These are phyloP conservation scores for Microdochium nivale DNA, from an alignment of 2,329 filamentous ascomycete species.

Conservation along the genomic window DNA sequence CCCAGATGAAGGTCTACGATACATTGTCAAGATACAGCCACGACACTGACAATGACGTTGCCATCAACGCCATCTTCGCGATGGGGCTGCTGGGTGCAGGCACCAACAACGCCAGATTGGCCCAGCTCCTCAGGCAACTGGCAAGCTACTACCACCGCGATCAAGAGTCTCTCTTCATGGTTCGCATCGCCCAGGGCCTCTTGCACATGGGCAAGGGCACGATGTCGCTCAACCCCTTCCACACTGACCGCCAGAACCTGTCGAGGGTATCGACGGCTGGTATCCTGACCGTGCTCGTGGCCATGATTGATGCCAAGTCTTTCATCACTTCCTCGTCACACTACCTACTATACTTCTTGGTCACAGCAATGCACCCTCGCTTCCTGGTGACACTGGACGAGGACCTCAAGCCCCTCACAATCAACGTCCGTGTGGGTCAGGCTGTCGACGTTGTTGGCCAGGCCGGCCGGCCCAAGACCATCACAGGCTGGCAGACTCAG, in stretches of 20 bases:
- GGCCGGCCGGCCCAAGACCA: slow-evolving; percentile 94
- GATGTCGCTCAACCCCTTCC: slow-evolving; percentile 94
- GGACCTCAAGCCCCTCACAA: slow-evolving; percentile 83
- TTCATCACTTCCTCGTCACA: slow-evolving; percentile 63
- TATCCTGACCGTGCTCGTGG: slow-evolving; percentile 80
- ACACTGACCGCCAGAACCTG: slow-evolving; percentile 92
- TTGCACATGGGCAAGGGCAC: slow-evolving; percentile 99
- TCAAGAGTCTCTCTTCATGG: slow-evolving; percentile 96
- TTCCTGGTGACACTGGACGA: slow-evolving; percentile 97
- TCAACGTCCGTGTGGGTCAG: slow-evolving; percentile 95
- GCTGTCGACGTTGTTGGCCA: slow-evolving; percentile 97
- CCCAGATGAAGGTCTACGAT: slow-evolving; percentile 99
- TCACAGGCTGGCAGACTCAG: slow-evolving; percentile 98
- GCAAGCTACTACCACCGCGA: slow-evolving; percentile 98
- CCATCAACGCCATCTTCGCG: slow-evolving; percentile 96
- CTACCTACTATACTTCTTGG: slow-evolving; percentile 95
- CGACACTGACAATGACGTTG: slow-evolving; percentile 97
- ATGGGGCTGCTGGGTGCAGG: slow-evolving; percentile 96
- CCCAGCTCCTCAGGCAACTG: slow-evolving; percentile 86
- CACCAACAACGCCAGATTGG: slow-evolving; percentile 94
- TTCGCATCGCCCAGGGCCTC: slow-evolving; percentile 93
- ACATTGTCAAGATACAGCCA: slow-evolving; percentile 95
- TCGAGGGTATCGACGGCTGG: slow-evolving; percentile 87
- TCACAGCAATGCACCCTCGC: slow-evolving; percentile 91
- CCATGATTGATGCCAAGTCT: slow-evolving; percentile 91